Evolutionary conservation across 2,329 filamentous ascomycete genomes (phyloP), one percentile per base, ranked within the genome.

Genomic region (Pyrenochaeta sp.): DNA sequence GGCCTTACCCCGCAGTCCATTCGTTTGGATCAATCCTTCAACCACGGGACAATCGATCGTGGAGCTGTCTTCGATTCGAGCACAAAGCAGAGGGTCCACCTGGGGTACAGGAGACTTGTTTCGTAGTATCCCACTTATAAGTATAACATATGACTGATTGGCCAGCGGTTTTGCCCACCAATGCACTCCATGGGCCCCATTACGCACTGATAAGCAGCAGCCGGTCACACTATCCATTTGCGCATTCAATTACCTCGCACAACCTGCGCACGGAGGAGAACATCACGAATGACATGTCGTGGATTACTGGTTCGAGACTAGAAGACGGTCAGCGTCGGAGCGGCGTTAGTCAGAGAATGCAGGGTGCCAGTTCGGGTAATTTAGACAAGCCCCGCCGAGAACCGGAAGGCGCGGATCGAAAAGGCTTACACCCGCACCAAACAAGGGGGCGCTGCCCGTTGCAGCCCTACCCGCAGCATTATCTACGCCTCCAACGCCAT

Each of bases 361-460:
- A 60, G 52, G 61, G 55, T 56, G 43, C 59, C 58, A 55, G 22
- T 60, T 59, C 61, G 66, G 66, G 53, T 53, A 62, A 55, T 59
- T 50, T 53, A 37, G 53, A 59, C 59, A 64, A 72, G 65, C 7
- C 52, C 54, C 59, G 60, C 62, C 61, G 59, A 63, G 61, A 45
- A 43, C 55, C 58, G 67, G 65, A 57, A 58, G 62, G 56, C 57
- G 64, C 58, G 56, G 54, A 50, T 54, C 50, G 36, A 34, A 58
- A 58, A 68, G 57, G 71, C 69, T 73, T 71, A 63, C 62, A 46
- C 48, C 53, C 60, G 51, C 58, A 34, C 45, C 19, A 47, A 46
- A 6, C 50, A 56, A 56, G 42, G n/a, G 8, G 53, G 13, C 10
- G 49, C 52, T 36, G 47, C 54, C 24, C 42, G 37, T 39, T 37